phyloP scores from a whole-genome alignment of 169 alveolate species.

The Plasmodium gonderi region DNA sequence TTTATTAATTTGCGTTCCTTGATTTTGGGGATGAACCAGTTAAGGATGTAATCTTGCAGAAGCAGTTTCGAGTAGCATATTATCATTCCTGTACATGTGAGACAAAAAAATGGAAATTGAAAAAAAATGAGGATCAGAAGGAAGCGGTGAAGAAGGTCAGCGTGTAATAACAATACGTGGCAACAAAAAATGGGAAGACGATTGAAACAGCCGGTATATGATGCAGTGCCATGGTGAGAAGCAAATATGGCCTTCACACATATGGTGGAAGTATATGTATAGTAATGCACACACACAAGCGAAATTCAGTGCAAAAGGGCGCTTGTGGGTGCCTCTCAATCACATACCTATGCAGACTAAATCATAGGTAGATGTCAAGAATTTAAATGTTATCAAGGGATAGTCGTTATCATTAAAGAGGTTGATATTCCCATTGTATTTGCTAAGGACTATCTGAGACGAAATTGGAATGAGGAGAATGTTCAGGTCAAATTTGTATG shows the following conservation, averaged over 20 bases:
- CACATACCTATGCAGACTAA: constrained; percentile 59
- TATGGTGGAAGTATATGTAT: too few relatives aligned
- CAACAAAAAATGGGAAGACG: too few relatives aligned
- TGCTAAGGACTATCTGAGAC: constrained; percentile 24
- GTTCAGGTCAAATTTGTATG: constrained; percentile 18
- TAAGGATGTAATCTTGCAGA: constrained; percentile 81
- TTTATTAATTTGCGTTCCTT: constrained; percentile 63
- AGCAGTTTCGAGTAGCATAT: constrained; percentile 82
- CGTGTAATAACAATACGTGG: too few relatives aligned
- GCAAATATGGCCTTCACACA: too few relatives aligned
- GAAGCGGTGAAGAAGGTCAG: background rate
- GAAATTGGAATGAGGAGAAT: constrained; percentile 35
- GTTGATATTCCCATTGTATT: constrained; percentile 41
- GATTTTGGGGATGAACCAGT: constrained; percentile 85
- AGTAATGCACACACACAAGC: too few relatives aligned
- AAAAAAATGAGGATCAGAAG: background rate
- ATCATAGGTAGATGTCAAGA: constrained; percentile 30
- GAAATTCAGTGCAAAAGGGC: background rate
- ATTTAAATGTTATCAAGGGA: constrained; percentile 55
- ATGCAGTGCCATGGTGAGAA: too few relatives aligned
- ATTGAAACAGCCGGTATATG: too few relatives aligned
- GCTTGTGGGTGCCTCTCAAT: background rate
- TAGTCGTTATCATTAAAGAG: constrained; percentile 60
- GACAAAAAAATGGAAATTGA: constrained; percentile 43
- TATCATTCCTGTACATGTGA: constrained; percentile 78